These are phyloP conservation scores for Pneumocystis oryctolagi DNA, from an alignment of 1,139 yeast genomes.

Conservation along the genomic window DNA sequence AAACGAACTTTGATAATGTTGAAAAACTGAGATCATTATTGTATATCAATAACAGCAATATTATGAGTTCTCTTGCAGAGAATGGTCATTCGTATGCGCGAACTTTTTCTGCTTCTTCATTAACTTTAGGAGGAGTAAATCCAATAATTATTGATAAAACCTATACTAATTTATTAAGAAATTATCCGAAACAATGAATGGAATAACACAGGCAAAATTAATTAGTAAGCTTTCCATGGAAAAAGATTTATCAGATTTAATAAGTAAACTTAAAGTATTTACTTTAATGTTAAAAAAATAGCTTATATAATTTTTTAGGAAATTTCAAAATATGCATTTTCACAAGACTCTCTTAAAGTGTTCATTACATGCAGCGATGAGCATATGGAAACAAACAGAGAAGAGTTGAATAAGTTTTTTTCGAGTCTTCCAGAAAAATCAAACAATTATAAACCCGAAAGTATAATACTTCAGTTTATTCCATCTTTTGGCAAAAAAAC, in stretches of 20 bases:
- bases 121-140: constrained; percentile 38
- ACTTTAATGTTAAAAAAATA: not conserved
- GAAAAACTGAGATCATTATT: constrained; percentile 62
- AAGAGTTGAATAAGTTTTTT: not conserved
- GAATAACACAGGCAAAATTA: constrained; percentile 62
- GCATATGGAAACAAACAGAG: not conserved
- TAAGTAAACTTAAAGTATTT: constrained; percentile 22
- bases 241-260: constrained; percentile 37
- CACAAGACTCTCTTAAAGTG: not conserved
- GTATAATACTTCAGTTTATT: not conserved
- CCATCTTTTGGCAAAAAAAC: constrained; percentile 23
- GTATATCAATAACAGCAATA: constrained; percentile 37
- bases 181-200: constrained; percentile 49
- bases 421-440: not conserved
- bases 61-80: constrained; percentile 74
- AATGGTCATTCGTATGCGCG: constrained; percentile 79
- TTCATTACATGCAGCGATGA: constrained; percentile 2
- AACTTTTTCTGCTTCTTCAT: constrained; percentile 47
- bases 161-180: constrained; percentile 19
- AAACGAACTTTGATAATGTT: constrained; percentile 54
- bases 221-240: constrained; percentile 44
- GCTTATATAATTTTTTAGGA: not conserved
- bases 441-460: not conserved
- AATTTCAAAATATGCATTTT: not conserved
- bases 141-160: not conserved